phyloP scores from a whole-genome alignment of 2,329 filamentous ascomycete genomes.

The Mycocentrospora acerina region DNA sequence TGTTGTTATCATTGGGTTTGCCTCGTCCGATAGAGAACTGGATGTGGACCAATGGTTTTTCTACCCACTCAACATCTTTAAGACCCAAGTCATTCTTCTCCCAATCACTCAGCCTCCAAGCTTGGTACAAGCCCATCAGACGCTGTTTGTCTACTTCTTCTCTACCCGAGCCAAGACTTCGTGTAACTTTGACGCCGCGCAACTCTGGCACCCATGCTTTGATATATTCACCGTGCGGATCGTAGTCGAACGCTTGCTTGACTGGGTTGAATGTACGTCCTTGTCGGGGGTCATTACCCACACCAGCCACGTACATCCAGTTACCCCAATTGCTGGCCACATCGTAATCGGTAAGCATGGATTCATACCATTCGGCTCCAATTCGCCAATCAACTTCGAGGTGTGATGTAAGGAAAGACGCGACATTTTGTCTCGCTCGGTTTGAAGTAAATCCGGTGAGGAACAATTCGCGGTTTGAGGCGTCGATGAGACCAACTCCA shows the following conservation, averaged over 20 bases:
- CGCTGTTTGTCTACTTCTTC: constrained; percentile 41
- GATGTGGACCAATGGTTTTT: constrained; percentile 54
- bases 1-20: neutral
- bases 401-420: constrained; percentile 72
- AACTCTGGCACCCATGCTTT: constrained; percentile 74
- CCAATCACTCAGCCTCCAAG: constrained; percentile 63
- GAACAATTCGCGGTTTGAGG: constrained; percentile 71
- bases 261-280: constrained; percentile 78
- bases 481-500: constrained; percentile 76
- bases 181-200: constrained; percentile 48
- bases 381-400: constrained; percentile 76
- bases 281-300: constrained; percentile 76
- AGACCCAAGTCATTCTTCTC: constrained; percentile 61
- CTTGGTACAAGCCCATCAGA: constrained; percentile 66
- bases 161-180: constrained; percentile 15
- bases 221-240: constrained; percentile 68
- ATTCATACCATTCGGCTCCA: constrained; percentile 82
- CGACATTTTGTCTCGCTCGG: constrained; percentile 73
- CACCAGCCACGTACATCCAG: constrained; percentile 79
- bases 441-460: constrained; percentile 79
- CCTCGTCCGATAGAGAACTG: constrained; percentile 41
- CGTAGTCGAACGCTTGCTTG: constrained; percentile 78
- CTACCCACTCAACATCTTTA: constrained; percentile 63
- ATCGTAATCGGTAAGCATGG: constrained; percentile 73
- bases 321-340: constrained; percentile 77